A percentile compares a stretch with the other conserved stretches of the same genome.
Conservation (phyloP, 495 filamentous ascomycete species). For the Penicillium flavigenum region DNA sequence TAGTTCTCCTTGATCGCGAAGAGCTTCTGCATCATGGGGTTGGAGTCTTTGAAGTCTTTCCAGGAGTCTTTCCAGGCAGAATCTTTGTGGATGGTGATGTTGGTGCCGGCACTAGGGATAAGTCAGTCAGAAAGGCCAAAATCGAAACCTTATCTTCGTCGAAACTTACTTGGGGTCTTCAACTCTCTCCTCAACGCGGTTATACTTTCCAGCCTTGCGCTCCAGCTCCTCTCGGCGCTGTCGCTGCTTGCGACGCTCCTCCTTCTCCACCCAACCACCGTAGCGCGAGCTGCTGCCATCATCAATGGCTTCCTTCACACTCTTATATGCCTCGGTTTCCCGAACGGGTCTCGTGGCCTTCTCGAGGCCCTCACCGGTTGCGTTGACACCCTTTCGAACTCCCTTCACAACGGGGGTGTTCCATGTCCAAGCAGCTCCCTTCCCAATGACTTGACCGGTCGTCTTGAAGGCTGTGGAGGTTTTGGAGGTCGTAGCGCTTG, state of each 20-base stretch:
- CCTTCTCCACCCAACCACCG: slow-evolving; percentile 93
- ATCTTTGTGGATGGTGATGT: slow-evolving; percentile 94
- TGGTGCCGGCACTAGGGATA: slow-evolving; percentile 74
- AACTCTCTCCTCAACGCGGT: slow-evolving; percentile 55
- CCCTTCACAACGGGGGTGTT: slow-evolving; percentile 91
- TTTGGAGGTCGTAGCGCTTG: slow-evolving; percentile 68
- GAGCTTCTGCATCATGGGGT: slow-evolving; percentile 81
- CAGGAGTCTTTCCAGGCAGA: slow-evolving; percentile 94
- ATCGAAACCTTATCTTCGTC: neutral
- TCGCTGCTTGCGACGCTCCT: slow-evolving; percentile 77
- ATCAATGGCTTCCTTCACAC: slow-evolving; percentile 93
- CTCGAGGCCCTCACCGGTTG: slow-evolving; percentile 82
- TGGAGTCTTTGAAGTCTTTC: slow-evolving; percentile 86
- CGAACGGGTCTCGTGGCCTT: slow-evolving; percentile 91
- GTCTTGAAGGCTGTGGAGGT: slow-evolving; percentile 77
- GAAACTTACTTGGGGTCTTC: slow-evolving; percentile 81
- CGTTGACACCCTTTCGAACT: slow-evolving; percentile 79
- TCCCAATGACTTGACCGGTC: slow-evolving; percentile 81
- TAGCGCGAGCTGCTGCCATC: slow-evolving; percentile 95
- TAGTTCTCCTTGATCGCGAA: slow-evolving; percentile 82
- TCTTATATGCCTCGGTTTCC: slow-evolving; percentile 90
- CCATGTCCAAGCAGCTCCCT: slow-evolving; percentile 94
- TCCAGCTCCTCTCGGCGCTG: slow-evolving; percentile 71
- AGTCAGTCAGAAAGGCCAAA: slow-evolving; percentile 24
- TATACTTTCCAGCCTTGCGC: slow-evolving; percentile 48